These are phyloP conservation scores for Hirsutella thompsonii DNA, from an alignment of 2,329 filamentous ascomycete species.

Conservation along the genomic window DNA sequence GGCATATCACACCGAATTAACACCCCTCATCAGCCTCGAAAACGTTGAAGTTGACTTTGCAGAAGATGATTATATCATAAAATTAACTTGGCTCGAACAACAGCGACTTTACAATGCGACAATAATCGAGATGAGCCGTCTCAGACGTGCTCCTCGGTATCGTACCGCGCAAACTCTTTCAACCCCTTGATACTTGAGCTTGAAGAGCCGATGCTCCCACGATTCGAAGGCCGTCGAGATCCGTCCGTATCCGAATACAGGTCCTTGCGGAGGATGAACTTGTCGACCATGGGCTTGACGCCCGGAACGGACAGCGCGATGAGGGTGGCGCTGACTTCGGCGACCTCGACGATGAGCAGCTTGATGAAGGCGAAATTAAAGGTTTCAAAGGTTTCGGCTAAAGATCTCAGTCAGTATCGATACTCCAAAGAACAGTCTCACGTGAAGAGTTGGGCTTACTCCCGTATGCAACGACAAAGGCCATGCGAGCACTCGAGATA, in stretches of 20 bases:
- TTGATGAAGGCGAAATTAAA: background rate
- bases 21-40: too few relatives aligned
- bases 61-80: too few relatives aligned
- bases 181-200: background rate
- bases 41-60: too few relatives aligned
- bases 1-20: too few relatives aligned
- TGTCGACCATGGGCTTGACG: slow-evolving; percentile 31
- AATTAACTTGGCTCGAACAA: too few relatives aligned
- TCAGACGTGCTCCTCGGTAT: too few relatives aligned
- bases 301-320: slow-evolving; percentile 37
- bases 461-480: background rate
- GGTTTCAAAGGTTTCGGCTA: background rate
- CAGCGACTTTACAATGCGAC: too few relatives aligned
- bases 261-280: slow-evolving; percentile 14
- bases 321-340: slow-evolving; percentile 35
- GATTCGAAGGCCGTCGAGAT: slow-evolving; percentile 1
- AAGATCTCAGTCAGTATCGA: too few relatives aligned
- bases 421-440: too few relatives aligned
- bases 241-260: slow-evolving; percentile 8
- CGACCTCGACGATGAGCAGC: slow-evolving; percentile 32
- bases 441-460: background rate
- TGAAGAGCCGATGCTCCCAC: background rate
- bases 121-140: too few relatives aligned
- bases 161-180: too few relatives aligned
- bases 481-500: background rate